Conservation (phyloP, 1,139 yeast genomes). For the Torulaspora globosa region DNA sequence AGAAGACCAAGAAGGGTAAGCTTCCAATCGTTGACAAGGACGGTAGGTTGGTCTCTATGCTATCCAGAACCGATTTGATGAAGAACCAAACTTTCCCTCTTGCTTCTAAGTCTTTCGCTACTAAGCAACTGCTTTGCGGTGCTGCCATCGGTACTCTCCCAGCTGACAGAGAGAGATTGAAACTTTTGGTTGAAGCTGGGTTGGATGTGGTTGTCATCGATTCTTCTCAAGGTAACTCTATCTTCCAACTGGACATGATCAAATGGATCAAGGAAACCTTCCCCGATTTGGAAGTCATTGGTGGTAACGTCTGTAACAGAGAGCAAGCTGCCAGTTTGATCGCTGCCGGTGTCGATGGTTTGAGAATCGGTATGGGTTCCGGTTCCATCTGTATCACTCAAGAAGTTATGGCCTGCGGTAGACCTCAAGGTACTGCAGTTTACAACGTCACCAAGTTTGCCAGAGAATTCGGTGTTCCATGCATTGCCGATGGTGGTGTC, state of each 20-base stretch:
- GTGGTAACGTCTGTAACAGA: slow-evolving; percentile 98
- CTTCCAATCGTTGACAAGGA: slow-evolving; percentile 81
- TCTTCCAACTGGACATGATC: slow-evolving; percentile 91
- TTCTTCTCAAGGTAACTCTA: slow-evolving; percentile 96
- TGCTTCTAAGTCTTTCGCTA: slow-evolving; percentile 87
- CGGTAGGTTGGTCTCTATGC: slow-evolving; percentile 77
- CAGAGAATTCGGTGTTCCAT: slow-evolving; percentile 42
- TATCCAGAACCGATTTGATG: slow-evolving; percentile 94
- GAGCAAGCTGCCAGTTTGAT: slow-evolving; percentile 97
- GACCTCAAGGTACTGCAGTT: slow-evolving; percentile 90
- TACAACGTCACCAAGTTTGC: slow-evolving; percentile 43
- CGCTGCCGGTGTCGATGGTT: slow-evolving; percentile 95
- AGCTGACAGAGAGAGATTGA: slow-evolving; percentile 81
- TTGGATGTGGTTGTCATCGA: slow-evolving; percentile 93
- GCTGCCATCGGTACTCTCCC: slow-evolving; percentile 96
- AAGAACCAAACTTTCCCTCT: slow-evolving; percentile 91
- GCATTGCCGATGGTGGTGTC: slow-evolving; percentile 99
- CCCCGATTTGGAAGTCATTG: slow-evolving; percentile 84
- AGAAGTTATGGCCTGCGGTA: slow-evolving; percentile 99
- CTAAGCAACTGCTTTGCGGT: slow-evolving; percentile 97
- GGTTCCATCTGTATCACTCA: slow-evolving; percentile 99
- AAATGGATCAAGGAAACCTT: slow-evolving; percentile 78
- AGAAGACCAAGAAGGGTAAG: slow-evolving; percentile 95
- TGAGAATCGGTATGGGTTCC: slow-evolving; percentile 99
- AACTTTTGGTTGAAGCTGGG: slow-evolving; percentile 88